Evolutionary conservation across 202 grass and related monocot species (phyloP).

Genomic region (Alloteropsis angusta): DNA sequence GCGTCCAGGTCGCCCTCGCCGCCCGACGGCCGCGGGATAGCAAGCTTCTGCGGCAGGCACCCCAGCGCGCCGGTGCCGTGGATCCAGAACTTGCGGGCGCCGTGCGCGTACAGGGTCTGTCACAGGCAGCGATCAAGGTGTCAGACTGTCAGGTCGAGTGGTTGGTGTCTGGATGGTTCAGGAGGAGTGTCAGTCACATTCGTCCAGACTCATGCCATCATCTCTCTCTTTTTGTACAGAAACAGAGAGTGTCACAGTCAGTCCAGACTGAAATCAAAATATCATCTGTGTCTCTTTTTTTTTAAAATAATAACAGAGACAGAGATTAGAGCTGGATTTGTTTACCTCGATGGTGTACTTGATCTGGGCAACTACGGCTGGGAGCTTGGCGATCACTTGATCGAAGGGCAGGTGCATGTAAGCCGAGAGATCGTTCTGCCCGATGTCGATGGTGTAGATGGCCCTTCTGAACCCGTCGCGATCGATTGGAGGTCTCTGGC

Average conservation of each 20-base stretch:
- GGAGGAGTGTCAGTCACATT: background rate
- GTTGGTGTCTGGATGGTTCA: background rate
- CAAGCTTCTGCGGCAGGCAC: slow-evolving; percentile 72
- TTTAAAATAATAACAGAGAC: background rate
- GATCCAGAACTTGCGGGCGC: slow-evolving; percentile 64
- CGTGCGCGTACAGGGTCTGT: slow-evolving; percentile 49
- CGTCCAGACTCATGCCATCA: no score
- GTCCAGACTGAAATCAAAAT: background rate
- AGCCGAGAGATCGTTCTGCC: slow-evolving; percentile 70
- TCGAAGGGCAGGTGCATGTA: slow-evolving; percentile 51
- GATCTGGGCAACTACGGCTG: slow-evolving; percentile 36
- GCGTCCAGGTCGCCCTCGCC: slow-evolving; percentile 39
- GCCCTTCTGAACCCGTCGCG: slow-evolving; percentile 52
- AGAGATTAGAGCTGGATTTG: background rate
- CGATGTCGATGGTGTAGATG: slow-evolving; percentile 77
- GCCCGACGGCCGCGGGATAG: slow-evolving; percentile 28
- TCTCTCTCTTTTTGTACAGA: no score
- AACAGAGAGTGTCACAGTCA: no score
- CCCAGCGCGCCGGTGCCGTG: slow-evolving; percentile 81
- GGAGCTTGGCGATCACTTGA: slow-evolving; percentile 54
- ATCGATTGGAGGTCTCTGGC: slow-evolving; percentile 13
- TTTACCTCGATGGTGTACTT: slow-evolving; percentile 49
- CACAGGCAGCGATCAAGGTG: no score
- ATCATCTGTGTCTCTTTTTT: background rate
- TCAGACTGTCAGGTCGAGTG: background rate